Base-by-base conservation (phyloP, 768 basidiomycete species). In the Xerocomus spinulosus region DNA sequence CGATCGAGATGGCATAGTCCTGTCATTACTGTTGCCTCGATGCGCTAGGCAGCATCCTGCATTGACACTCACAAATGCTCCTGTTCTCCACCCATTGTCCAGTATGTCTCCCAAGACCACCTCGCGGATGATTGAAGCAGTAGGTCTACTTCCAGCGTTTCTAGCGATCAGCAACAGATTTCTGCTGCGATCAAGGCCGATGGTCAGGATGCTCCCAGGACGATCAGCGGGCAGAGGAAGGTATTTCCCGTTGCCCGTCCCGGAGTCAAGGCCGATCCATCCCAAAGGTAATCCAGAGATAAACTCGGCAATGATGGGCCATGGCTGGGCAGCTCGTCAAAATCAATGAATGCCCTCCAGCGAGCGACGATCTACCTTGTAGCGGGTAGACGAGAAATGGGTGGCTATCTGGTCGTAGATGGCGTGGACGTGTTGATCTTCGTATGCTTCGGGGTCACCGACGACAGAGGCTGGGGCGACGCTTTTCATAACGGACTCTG, bases 231-330 rank as follows among this genome's bases (percentile, higher is more conserved):
- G 85, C 2, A 90, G 68, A 3, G 88, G 84, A 2, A 98, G 79
- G 69, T 98, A 98, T 76, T 99, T 98, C 37, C 96, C 96, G 57
- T 99, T 99, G 2, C 96, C 96, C 21, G 92, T 92, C 5, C 96
- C 96, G 21, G 91, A 87, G 66, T 99, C 96, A 21, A 99, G 75
- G 10, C 95, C 95, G 29, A 96, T 71, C 72, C 82, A 90, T 21
- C 91, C 86, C 17, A 82, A 70, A 13, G 86, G 79, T 13, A 96
- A 62, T 34, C 75, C 78, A 7, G 78, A 73, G 21, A 96, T 73
- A 65, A 95, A 96, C 34, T 69, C 61, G 14, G 82, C 77, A 39
- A 94, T 85, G 51, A 95, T 79, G 5, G 94, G 92, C 92, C 91
- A 95, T 51, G 90, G 90, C 91, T 92, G 45, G 44, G 44, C 26